These are phyloP conservation scores for Chlorella variabilis DNA, from an alignment of 163 green algal species.

Conservation along the genomic window DNA sequence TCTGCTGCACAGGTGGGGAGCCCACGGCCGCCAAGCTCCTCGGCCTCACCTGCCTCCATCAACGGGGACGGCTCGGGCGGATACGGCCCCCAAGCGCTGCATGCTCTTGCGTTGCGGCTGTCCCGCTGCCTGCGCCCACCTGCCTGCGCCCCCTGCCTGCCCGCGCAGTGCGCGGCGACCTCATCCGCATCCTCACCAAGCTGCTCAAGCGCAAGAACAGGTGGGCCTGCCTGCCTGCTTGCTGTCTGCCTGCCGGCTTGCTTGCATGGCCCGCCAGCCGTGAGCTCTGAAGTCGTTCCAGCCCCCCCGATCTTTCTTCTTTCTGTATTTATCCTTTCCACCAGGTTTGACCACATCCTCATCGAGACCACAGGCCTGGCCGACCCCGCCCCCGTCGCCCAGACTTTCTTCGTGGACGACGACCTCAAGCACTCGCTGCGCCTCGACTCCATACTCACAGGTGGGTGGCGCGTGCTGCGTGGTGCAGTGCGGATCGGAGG, in stretches of 20 bases:
- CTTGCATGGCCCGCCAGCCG: too few species aligned
- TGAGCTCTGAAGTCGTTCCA: too few species aligned
- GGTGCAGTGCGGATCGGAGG: too few species aligned
- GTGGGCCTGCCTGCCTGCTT: too few species aligned
- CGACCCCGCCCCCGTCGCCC: slow-evolving; percentile 91
- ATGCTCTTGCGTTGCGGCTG: too few species aligned
- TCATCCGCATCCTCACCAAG: slow-evolving; percentile 87
- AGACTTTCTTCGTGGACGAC: slow-evolving; percentile 57
- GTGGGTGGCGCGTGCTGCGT: too few species aligned
- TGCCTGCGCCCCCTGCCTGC: neutral
- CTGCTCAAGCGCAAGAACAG: slow-evolving; percentile 71
- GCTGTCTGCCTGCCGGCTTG: too few species aligned
- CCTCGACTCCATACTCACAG: slow-evolving; percentile 93
- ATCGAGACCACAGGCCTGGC: slow-evolving; percentile 97
- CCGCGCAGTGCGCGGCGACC: slow-evolving; percentile 85
- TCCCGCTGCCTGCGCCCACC: neutral
- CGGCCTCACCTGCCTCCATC: too few species aligned
- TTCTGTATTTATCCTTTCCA: too few species aligned
- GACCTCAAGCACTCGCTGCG: slow-evolving; percentile 36
- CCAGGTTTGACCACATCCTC: slow-evolving; percentile 91
- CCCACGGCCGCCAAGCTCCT: too few species aligned
- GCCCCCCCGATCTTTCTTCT: too few species aligned
- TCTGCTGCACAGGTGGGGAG: slow-evolving; percentile 96
- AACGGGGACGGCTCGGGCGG: too few species aligned
- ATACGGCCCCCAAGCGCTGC: neutral